Base-by-base conservation (phyloP, 192 early-diverging fungal genomes). In the Lobulomyces angularis region DNA sequence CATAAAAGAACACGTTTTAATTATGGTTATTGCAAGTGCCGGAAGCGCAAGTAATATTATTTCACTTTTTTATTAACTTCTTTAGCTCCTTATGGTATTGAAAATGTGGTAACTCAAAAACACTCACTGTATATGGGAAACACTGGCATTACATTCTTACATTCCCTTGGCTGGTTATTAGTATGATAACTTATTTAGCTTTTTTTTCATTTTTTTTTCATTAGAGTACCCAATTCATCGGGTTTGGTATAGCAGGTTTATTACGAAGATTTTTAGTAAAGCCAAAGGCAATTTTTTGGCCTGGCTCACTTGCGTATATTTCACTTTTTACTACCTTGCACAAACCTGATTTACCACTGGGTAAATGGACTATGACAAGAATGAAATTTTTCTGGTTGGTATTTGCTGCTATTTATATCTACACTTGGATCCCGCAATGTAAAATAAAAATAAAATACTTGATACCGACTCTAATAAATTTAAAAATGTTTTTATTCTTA, bases 271-370 rank as follows among this genome's bases (percentile, higher is more conserved):
- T 78, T 56, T 61, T 95, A n/a, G 86, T 95, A 5, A 72, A 80
- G 36, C 88, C 88, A 21, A 62, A 79, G 5, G 64, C 78, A 6
- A 90, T 90, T 81, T 65, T 86, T 36, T 97, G 89, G 89, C 90
- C 90, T 2, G 45, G 69, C 2, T 80, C 69, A 23, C 63, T 94
- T 28, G 61, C 83, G 27, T 76, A 71, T 31, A 76, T 85, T 30
- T 75, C 83, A 11, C 59, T 92, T 21, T 88, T 88, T 62, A 72
- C 75, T 17, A 76, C 83, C 3, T 67, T 86, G 31, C 80, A 86
- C 51, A 72, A 80, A 36, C 28, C 32, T 48, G 32, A 31, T 12
- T 25, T 46, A 29, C 42, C 22, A 16, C 8, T 34, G 37, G 36
- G 26, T 32, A 26, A 9, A n/a, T 50, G 49, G 16, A 3, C 21